Evolutionary conservation across 306 rosid species (phyloP), one percentile per base, ranked within the genome.

Genomic region (Canavalia ensiformis): DNA sequence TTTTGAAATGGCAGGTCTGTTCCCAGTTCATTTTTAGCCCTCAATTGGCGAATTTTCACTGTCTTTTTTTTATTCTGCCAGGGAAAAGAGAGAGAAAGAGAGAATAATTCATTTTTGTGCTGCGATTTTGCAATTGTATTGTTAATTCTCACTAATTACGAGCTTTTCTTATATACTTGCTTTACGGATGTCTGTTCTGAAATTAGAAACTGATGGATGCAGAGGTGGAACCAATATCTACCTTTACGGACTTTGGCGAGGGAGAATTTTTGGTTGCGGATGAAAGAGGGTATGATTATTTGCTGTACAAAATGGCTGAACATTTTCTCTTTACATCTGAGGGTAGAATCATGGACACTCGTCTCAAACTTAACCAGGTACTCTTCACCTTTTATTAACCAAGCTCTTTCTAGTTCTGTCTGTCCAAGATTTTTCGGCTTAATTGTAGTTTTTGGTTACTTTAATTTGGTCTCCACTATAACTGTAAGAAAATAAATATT

Each of bases 221-320:
- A 95, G 99, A 95, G 88, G 99, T 90, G 47, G 99, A 95, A 79
- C 99, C 99, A 76, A 95, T 95, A 78, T 87, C 98, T 6, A 95
- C 99, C 3, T 95, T 72, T 39, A 68, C 74, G 30, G 98, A 93
- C 35, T 95, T 87, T 51, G 99, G 99, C 41, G 97, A 91, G 76
- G 79, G 88, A 65, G 99, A 95, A 83, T 95, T 79, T 87, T 58
- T 95, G 83, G 97, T 95, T 63, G 99, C 96, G 6, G 99, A 95
- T 72, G 94, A 90, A 73, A 88, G 99, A 91, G 99, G 99, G 62
- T 95, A 88, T 18, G 99, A 91, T 42, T 76, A 79, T 76, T 84
- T 95, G 82, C 88, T 95, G 0, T 91, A 87, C 89, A 95, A 90
- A 86, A 88, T 95, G 98, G 93, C 92, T 3, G 90, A 86, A 64